A percentile compares a stretch with the other conserved stretches of the same genome.
Conservation (phyloP, 192 early-diverging fungal genomes). For the Coemansia guatemalensis region DNA sequence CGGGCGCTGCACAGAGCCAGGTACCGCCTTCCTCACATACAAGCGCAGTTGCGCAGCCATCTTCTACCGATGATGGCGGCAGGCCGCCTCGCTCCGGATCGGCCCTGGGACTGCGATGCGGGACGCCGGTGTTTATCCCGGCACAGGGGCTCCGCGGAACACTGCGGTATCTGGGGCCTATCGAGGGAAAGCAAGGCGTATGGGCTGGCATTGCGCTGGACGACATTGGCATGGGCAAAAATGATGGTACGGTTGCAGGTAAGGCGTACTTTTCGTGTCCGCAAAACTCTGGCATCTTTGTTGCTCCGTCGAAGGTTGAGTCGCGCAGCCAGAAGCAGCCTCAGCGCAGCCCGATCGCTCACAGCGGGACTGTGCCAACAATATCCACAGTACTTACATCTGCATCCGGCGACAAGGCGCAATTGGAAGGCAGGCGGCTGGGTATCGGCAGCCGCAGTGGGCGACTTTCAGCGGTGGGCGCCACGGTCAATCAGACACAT, state of each 20-base stretch:
- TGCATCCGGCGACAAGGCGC: background rate
- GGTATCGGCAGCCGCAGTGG: background rate
- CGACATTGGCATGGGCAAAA: conserved; percentile 70
- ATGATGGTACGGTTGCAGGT: conserved; percentile 72
- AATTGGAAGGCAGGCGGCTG: conserved; percentile 1
- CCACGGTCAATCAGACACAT: background rate
- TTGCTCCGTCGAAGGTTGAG: conserved; percentile 62
- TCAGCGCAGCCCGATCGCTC: background rate
- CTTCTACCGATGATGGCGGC: background rate
- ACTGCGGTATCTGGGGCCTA: conserved; percentile 69
- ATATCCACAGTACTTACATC: conserved; percentile 16
- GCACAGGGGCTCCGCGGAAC: conserved; percentile 62
- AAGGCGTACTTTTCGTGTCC: conserved; percentile 70
- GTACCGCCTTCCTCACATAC: background rate
- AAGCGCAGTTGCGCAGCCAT: background rate
- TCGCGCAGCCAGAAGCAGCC: background rate
- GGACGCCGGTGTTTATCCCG: conserved; percentile 65
- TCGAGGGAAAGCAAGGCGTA: conserved; percentile 69
- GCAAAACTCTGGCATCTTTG: conserved; percentile 69
- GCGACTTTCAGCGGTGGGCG: background rate
- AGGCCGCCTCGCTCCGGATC: conserved; percentile 9
- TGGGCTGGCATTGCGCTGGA: conserved; percentile 84
- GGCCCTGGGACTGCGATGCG: conserved; percentile 28
- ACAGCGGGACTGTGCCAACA: background rate
- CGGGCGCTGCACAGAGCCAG: background rate